phyloP scores from a whole-genome alignment of 2,329 filamentous ascomycete species.

The Rachicladosporium sp. region DNA sequence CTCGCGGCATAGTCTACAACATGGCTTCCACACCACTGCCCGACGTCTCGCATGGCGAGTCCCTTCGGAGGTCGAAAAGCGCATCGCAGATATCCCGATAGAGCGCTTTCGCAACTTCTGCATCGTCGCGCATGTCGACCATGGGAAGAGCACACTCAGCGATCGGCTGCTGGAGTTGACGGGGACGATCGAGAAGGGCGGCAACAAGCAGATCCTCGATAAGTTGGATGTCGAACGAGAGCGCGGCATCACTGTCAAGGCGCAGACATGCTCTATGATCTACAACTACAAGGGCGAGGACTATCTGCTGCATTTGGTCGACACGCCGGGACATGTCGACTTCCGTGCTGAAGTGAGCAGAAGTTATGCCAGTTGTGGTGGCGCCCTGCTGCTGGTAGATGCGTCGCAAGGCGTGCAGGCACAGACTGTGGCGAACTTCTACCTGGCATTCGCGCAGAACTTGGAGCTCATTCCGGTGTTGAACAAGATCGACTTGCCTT shows the following conservation, averaged over 20 bases:
- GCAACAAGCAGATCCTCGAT: constrained; percentile 91
- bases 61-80: constrained; percentile 44
- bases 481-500: constrained; percentile 91
- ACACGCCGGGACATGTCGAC: constrained; percentile 95
- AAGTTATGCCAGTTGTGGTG: constrained; percentile 91
- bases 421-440: constrained; percentile 97
- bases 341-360: constrained; percentile 92
- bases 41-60: constrained; percentile 26
- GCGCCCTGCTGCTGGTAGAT: constrained; percentile 83
- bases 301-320: constrained; percentile 87
- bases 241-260: constrained; percentile 95
- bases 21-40: constrained; percentile 4
- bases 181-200: constrained; percentile 74
- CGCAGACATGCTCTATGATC: constrained; percentile 96
- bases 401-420: constrained; percentile 94
- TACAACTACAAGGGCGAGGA: constrained; percentile 77
- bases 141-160: constrained; percentile 93
- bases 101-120: constrained; percentile 87
- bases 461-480: constrained; percentile 79
- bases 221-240: constrained; percentile 95
- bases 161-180: constrained; percentile 89
- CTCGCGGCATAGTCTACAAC: neutral
- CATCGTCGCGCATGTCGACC: constrained; percentile 96
- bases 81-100: constrained; percentile 64
- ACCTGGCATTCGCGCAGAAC: constrained; percentile 87